Base-by-base conservation (phyloP, 2,329 filamentous ascomycete genomes). In the Annulohypoxylon truncatum region DNA sequence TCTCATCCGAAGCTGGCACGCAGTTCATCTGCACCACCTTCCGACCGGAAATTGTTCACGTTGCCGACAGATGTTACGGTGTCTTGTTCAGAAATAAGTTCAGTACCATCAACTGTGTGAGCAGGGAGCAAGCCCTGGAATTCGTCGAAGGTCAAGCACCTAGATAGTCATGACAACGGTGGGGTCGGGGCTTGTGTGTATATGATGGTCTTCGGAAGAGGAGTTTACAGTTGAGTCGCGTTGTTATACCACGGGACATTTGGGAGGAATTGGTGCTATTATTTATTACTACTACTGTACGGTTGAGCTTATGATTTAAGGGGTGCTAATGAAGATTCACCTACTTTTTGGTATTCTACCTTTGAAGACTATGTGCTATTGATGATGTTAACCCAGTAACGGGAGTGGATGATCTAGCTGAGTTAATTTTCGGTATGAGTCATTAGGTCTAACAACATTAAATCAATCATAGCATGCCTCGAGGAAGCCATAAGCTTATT, bases 1-100 rank as follows among this genome's bases (percentile, higher is more conserved):
- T 93, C 68, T 93, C 90, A 12, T 82, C 85, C 64, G 87, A 89
- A 71, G 86, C 85, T 12, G 85, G 86, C 66, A 89, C 86, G 53
- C 86, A 99, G 79, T 99, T 99, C 77, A 99, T 99, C 79, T 98
- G 96, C 85, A 99, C 96, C 3, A 99, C 96, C 2, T 99, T 99
- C 88, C 87, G 96, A 62, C 96, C 96, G 0, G 96, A 99, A 81
- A 97, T 99, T 85, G 87, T 99, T 69, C 88, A 92, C 66, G 93
- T 98, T 18, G 96, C 96, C 2, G 94, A 98, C 82, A 97, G 97
- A 82, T 97, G 95, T 81, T 99, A 99, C 79, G 96, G 96, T 66
- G 96, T 99, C 54, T 93, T 92, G 54, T 98, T 95, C 80, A 88
- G 89, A 71, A 95, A 94, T 79, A 98, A 98, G 86, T 96, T 94